Evolutionary conservation across 2,329 filamentous ascomycete genomes (phyloP).

Genomic region (Cordyceps militaris): DNA sequence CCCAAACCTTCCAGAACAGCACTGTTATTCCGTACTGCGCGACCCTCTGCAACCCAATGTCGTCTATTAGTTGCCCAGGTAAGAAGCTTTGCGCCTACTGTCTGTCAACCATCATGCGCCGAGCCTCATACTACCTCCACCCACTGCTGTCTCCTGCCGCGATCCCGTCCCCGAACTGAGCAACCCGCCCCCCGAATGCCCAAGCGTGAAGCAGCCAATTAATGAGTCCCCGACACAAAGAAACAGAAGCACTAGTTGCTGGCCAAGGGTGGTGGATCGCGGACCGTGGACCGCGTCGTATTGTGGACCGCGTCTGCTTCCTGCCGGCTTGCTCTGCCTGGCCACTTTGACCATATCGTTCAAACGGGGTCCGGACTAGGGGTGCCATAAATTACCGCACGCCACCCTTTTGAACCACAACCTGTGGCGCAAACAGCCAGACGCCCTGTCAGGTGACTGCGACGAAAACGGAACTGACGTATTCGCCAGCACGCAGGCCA

Average conservation of each 20-base stretch:
- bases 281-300: constrained; percentile 3
- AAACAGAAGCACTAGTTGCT: background rate
- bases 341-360: constrained; percentile 6
- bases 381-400: constrained; percentile 13
- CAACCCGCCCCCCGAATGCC: background rate
- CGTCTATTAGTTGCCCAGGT: too few species aligned
- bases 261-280: background rate
- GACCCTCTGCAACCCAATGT: background rate
- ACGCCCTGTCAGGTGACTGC: constrained; percentile 8
- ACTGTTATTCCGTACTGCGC: background rate
- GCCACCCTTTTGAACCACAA: constrained; percentile 3
- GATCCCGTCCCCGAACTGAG: background rate
- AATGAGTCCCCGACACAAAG: background rate
- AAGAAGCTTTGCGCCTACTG: background rate
- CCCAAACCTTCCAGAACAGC: background rate
- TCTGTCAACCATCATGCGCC: background rate
- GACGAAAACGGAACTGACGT: constrained; percentile 13
- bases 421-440: constrained; percentile 13
- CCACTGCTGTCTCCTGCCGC: background rate
- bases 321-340: background rate
- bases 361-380: constrained; percentile 10
- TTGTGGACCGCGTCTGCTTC: constrained; percentile 4
- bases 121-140: background rate
- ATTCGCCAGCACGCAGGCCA: constrained; percentile 4
- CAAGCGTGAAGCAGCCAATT: background rate